Percentiles rank a stretch among this genome's conserved stretches.
These are phyloP conservation scores for Phaeosphaeria sp. DNA, from an alignment of 2,329 filamentous ascomycete species.

Conservation along the genomic window DNA sequence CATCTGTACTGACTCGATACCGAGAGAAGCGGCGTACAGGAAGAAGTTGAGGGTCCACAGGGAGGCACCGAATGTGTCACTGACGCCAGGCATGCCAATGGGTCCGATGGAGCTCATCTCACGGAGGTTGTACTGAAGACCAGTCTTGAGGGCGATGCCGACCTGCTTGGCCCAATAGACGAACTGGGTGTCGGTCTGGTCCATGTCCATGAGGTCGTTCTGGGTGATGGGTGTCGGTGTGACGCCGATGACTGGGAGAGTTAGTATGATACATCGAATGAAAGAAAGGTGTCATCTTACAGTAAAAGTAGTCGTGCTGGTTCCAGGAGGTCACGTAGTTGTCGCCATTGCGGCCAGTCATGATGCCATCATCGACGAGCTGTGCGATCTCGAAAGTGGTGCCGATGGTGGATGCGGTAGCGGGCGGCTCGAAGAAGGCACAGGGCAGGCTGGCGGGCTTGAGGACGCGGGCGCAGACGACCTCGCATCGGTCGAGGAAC, in stretches of 20 bases:
- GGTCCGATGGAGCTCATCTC: slow-evolving; percentile 62
- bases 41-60: slow-evolving; percentile 63
- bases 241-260: slow-evolving; percentile 52
- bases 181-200: slow-evolving; percentile 57
- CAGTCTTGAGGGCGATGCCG: slow-evolving; percentile 49
- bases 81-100: slow-evolving; percentile 55
- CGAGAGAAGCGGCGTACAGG: slow-evolving; percentile 57
- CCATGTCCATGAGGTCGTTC: slow-evolving; percentile 54
- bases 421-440: slow-evolving; percentile 58
- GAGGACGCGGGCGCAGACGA: slow-evolving; percentile 55
- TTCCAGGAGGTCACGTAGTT: slow-evolving; percentile 56
- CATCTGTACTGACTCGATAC: slow-evolving; percentile 58
- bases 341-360: slow-evolving; percentile 44
- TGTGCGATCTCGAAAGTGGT: slow-evolving; percentile 57
- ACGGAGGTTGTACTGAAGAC: slow-evolving; percentile 57
- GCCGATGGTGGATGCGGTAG: slow-evolving; percentile 59
- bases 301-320: slow-evolving; percentile 63
- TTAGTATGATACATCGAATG: slow-evolving; percentile 17
- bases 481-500: slow-evolving; percentile 55
- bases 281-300: slow-evolving; percentile 20
- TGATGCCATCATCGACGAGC: slow-evolving; percentile 51
- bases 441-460: slow-evolving; percentile 49
- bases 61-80: slow-evolving; percentile 58
- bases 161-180: slow-evolving; percentile 56
- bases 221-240: slow-evolving; percentile 54